Percentiles rank a stretch among this genome's conserved stretches.
Conservation (phyloP, 805 yeast species). For the Saccharomycopsis oosterbeekiorum region DNA sequence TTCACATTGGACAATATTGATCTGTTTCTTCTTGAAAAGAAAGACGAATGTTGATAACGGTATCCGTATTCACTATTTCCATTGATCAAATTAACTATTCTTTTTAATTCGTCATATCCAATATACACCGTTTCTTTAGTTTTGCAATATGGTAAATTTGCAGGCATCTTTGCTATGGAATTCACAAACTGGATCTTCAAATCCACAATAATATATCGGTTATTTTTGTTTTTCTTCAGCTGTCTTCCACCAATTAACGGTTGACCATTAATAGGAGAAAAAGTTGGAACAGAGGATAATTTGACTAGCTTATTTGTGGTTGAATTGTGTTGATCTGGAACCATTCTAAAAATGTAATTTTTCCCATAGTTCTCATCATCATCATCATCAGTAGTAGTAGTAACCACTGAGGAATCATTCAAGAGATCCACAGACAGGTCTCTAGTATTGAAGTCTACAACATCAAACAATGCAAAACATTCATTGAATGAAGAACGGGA, state of each 20-base stretch:
- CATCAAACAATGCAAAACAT: neutral
- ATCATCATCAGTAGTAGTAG: neutral
- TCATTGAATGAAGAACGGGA: neutral
- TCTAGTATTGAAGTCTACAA: neutral
- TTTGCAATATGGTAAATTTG: constrained; percentile 24
- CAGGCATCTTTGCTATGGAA: constrained; percentile 13
- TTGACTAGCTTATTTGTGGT: neutral
- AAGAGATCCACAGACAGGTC: neutral
- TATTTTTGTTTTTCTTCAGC: constrained; percentile 1
- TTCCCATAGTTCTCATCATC: neutral
- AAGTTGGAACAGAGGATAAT: neutral
- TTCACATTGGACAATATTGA: constrained; percentile 7
- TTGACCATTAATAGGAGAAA: neutral
- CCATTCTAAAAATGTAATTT: neutral
- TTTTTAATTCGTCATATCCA: constrained; percentile 47
- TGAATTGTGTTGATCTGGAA: neutral
- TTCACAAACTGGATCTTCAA: constrained; percentile 56
- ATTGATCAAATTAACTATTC: constrained; percentile 54
- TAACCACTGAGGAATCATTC: neutral
- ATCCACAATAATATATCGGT: constrained; percentile 56
- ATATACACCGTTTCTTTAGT: constrained; percentile 44
- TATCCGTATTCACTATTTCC: constrained; percentile 24
- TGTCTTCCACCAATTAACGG: neutral
- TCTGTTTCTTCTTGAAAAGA: constrained; percentile 8
- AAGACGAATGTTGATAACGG: constrained; percentile 1